Conservation (phyloP, 257 asterid species). For the Nicotiana obtusifolia region DNA sequence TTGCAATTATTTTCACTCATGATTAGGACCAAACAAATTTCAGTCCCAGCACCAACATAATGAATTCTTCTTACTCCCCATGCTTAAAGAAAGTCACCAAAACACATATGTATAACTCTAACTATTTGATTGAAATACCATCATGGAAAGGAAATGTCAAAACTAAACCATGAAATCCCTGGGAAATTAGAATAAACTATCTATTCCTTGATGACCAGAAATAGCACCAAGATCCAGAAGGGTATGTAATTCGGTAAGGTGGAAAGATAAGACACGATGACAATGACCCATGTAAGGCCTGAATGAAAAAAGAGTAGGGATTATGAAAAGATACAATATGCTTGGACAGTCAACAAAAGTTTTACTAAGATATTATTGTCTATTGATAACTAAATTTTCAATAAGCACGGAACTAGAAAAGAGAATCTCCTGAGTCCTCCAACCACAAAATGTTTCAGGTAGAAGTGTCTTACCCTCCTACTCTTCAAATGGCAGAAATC, state of each 20-base stretch:
- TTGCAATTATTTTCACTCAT: no score
- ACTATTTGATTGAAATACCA: not conserved
- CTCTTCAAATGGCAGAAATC: slow-evolving; percentile 95
- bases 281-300: not conserved
- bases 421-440: not conserved
- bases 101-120: not conserved
- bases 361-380: not conserved
- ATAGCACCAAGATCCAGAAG: slow-evolving; percentile 2
- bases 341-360: not conserved
- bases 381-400: not conserved
- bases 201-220: not conserved
- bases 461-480: slow-evolving; percentile 53
- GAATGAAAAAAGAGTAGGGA: not conserved
- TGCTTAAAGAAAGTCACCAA: not conserved
- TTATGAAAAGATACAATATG: not conserved
- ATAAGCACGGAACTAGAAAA: not conserved
- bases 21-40: no score
- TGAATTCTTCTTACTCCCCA: not conserved
- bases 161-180: not conserved
- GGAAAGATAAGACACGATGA: not conserved
- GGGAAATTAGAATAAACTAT: not conserved
- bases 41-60: not conserved
- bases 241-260: not conserved
- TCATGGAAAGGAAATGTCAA: not conserved
- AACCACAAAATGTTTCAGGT: not conserved